Percentiles rank a stretch among this genome's conserved stretches.
These are phyloP conservation scores for Beauveria bassiana DNA, from an alignment of 2,329 filamentous ascomycete species.

Conservation along the genomic window DNA sequence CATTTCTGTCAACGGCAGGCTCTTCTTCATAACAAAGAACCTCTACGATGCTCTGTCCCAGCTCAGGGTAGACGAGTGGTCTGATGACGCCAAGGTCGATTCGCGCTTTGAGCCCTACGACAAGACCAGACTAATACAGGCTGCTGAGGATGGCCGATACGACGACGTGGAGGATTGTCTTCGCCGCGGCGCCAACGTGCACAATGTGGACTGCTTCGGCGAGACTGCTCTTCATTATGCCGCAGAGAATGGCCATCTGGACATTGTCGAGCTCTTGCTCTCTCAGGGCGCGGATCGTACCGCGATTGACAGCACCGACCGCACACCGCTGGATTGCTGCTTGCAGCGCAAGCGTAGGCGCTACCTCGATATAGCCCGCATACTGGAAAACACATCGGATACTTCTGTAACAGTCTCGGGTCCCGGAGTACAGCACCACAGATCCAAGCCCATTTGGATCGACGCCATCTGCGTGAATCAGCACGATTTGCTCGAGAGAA, in stretches of 20 bases:
- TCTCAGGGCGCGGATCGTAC: neutral
- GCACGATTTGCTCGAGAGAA: slow-evolving; percentile 10
- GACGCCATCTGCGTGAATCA: slow-evolving; percentile 18
- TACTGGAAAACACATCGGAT: neutral
- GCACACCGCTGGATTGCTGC: slow-evolving; percentile 10
- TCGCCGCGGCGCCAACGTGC: slow-evolving; percentile 9
- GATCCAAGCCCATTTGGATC: slow-evolving; percentile 13
- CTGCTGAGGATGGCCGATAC: slow-evolving; percentile 9
- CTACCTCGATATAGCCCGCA: slow-evolving; percentile 3
- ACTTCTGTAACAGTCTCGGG: neutral
- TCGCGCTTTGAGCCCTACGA: slow-evolving; percentile 5
- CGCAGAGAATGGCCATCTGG: slow-evolving; percentile 5
- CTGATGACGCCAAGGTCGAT: slow-evolving; percentile 2
- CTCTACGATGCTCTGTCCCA: slow-evolving; percentile 8
- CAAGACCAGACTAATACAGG: slow-evolving; percentile 11
- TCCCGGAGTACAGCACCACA: neutral
- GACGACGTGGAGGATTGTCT: slow-evolving; percentile 8
- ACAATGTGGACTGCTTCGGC: slow-evolving; percentile 9
- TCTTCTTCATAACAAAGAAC: slow-evolving; percentile 18
- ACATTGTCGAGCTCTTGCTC: slow-evolving; percentile 8
- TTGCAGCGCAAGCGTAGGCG: slow-evolving; percentile 8
- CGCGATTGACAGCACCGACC: neutral
- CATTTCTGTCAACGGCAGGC: slow-evolving; percentile 8
- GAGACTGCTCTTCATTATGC: slow-evolving; percentile 12
- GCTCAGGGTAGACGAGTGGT: slow-evolving; percentile 1